Conservation (phyloP, 164 flowering plant species). For the Warburgia ugandensis region DNA sequence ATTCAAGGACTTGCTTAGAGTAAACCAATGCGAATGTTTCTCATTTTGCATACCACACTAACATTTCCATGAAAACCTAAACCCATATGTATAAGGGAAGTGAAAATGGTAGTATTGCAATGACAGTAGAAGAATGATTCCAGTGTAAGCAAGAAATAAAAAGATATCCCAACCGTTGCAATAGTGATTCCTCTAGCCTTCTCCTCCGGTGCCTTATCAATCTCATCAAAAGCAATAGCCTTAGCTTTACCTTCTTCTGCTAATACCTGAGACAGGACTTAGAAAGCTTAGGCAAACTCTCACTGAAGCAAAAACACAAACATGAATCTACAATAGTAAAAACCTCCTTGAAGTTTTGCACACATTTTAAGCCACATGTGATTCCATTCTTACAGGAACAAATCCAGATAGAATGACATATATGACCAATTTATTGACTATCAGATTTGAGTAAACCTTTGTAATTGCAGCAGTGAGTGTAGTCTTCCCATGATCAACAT, state of each 20-base stretch:
- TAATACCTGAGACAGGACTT: slow-evolving; percentile 44
- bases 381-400: not conserved
- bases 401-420: not conserved
- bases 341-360: not conserved
- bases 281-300: not conserved
- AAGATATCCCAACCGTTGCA: slow-evolving; percentile 57
- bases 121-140: no score
- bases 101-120: not conserved
- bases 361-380: not conserved
- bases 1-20: no score
- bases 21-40: no score
- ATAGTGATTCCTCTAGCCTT: slow-evolving; percentile 96
- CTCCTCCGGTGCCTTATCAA: slow-evolving; percentile 99
- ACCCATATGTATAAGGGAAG: no score
- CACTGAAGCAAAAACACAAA: not conserved
- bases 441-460: slow-evolving; percentile 40
- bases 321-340: not conserved
- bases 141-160: not conserved
- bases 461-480: slow-evolving; percentile 96
- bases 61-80: no score
- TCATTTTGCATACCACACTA: no score
- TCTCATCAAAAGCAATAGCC: slow-evolving; percentile 92
- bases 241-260: slow-evolving; percentile 96
- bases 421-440: not conserved
- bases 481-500: slow-evolving; percentile 98